Conservation (phyloP, 768 basidiomycete genomes). For the Hygrophoropsis aurantiaca region DNA sequence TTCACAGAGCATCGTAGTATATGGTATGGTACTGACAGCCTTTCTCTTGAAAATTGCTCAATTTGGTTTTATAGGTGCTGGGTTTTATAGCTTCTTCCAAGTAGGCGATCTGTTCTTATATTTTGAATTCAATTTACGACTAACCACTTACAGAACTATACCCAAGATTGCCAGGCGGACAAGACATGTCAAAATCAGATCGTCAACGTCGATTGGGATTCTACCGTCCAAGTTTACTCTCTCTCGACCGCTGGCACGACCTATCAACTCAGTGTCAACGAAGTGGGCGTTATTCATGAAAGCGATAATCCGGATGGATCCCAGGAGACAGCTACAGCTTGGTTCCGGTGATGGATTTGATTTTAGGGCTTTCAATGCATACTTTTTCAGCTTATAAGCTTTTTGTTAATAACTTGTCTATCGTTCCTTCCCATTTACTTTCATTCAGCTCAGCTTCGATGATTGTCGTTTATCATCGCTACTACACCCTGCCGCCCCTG, state of each 20-base stretch:
- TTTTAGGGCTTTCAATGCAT: too few relatives aligned
- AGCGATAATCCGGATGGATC: conserved; percentile 55
- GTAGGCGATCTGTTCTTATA: conserved; percentile 28
- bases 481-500: too few relatives aligned
- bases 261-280: conserved; percentile 51
- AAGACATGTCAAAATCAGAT: conserved; percentile 59
- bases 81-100: conserved; percentile 69
- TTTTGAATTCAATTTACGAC: neutral
- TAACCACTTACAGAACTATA: conserved; percentile 45
- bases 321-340: conserved; percentile 49
- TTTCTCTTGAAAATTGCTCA: neutral
- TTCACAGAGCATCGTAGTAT: conserved; percentile 59
- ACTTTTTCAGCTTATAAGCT: too few relatives aligned
- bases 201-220: conserved; percentile 48
- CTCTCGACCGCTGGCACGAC: conserved; percentile 58
- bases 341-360: conserved; percentile 25
- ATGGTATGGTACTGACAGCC: conserved; percentile 45
- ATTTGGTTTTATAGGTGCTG: conserved; percentile 45
- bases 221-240: conserved; percentile 53
- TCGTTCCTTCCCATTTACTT: too few relatives aligned
- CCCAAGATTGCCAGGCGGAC: conserved; percentile 44
- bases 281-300: conserved; percentile 47
- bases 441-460: too few relatives aligned
- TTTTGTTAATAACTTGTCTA: too few relatives aligned
- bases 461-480: too few relatives aligned